Percentiles rank a stretch among this genome's conserved stretches.
Evolutionary conservation across 208 protist species (phyloP).

Genomic region (Wallacemonas sp.): DNA sequence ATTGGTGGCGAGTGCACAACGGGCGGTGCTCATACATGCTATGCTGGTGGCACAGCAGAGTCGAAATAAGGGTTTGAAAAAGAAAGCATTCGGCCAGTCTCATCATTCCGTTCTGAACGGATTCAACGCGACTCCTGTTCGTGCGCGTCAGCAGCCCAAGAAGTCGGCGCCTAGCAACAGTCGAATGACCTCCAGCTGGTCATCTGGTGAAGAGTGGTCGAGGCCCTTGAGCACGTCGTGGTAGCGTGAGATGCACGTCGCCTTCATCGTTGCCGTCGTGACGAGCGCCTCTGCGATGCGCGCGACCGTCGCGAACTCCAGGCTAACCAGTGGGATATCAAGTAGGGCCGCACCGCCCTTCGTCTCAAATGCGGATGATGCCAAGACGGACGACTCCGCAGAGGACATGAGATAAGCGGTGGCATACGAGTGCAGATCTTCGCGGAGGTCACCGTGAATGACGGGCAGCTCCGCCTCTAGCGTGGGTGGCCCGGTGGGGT

Average conservation of each 20-base stretch:
- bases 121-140: too few relatives aligned
- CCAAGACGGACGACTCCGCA: too few relatives aligned
- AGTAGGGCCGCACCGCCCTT: conserved; percentile 18
- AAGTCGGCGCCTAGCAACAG: conserved; percentile 48
- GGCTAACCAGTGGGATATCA: conserved; percentile 25
- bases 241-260: not conserved
- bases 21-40: not conserved
- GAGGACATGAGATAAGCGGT: not conserved
- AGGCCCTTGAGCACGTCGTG: conserved; percentile 29
- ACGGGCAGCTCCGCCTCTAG: not conserved
- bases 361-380: too few relatives aligned
- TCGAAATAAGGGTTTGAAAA: not conserved
- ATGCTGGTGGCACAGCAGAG: not conserved
- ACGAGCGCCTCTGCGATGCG: conserved; percentile 45
- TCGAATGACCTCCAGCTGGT: conserved; percentile 36
- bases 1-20: too few relatives aligned
- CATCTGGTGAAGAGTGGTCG: conserved; percentile 19
- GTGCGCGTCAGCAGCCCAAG: conserved; percentile 41
- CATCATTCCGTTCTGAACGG: too few relatives aligned
- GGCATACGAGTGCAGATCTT: not conserved
- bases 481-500: not conserved
- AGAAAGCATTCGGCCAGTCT: not conserved
- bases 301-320: conserved; percentile 32
- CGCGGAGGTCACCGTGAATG: not conserved
- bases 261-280: conserved; percentile 19